Evolutionary conservation across 225 moss, liverwort and hornwort species (phyloP).

Genomic region (Bryoerythrophyllum caledonicum): DNA sequence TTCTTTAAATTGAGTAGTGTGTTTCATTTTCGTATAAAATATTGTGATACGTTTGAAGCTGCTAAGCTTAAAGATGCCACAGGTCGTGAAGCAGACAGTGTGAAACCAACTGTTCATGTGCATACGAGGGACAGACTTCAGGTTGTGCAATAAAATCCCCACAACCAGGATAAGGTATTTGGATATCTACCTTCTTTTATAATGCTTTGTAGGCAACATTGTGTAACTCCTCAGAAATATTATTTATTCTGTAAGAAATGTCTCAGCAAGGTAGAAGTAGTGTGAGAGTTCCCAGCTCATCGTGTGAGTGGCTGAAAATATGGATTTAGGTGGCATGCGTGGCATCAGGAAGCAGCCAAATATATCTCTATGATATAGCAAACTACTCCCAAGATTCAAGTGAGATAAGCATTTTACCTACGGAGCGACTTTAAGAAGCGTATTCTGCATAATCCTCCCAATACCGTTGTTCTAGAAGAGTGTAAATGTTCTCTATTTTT

Average conservation of each 20-base stretch:
- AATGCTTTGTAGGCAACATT: not conserved
- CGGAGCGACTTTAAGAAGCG: not conserved
- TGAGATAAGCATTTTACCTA: slow-evolving; percentile 46
- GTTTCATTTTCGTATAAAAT: not conserved
- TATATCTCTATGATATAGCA: slow-evolving; percentile 76
- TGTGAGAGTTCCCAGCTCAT: slow-evolving; percentile 8
- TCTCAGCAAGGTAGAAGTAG: not conserved
- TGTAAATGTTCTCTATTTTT: not conserved
- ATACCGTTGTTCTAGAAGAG: slow-evolving; percentile 15
- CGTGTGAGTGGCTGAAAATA: slow-evolving; percentile 9
- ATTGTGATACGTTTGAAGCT: slow-evolving; percentile 12
- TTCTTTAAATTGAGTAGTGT: not conserved
- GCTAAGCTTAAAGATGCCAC: slow-evolving; percentile 18
- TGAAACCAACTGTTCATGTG: slow-evolving; percentile 43
- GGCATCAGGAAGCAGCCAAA: slow-evolving; percentile 53
- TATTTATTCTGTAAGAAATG: not conserved
- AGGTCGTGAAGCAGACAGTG: slow-evolving; percentile 52
- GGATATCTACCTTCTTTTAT: not conserved
- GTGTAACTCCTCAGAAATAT: slow-evolving; percentile 9
- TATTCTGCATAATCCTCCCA: not conserved
- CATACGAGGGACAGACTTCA: slow-evolving; percentile 50
- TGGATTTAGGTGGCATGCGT: slow-evolving; percentile 83
- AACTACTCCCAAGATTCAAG: slow-evolving; percentile 51
- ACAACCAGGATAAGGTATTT: slow-evolving; percentile 81
- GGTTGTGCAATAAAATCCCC: slow-evolving; percentile 85